Percentiles rank a stretch among this genome's conserved stretches.
These are phyloP conservation scores for Cubamyces sp. DNA, from an alignment of 768 basidiomycete genomes.

Conservation along the genomic window DNA sequence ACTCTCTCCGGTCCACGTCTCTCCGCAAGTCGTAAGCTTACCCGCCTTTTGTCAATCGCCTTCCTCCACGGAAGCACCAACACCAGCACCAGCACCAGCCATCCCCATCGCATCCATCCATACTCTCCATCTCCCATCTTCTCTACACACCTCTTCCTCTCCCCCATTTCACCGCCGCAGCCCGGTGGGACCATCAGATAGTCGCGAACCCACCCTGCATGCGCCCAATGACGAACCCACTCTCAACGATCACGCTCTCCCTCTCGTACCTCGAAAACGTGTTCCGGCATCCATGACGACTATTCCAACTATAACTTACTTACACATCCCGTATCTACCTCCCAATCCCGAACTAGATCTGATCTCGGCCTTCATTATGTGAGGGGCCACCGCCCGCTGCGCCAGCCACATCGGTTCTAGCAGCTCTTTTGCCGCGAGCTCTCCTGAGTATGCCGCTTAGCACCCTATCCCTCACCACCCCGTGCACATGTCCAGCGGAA, in stretches of 20 bases:
- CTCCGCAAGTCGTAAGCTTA: not conserved
- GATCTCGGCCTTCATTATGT: slow-evolving; percentile 20
- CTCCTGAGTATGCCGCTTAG: not conserved
- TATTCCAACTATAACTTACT: slow-evolving; percentile 10
- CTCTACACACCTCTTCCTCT: not conserved
- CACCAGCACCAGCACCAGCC: not conserved
- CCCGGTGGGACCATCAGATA: slow-evolving; percentile 11
- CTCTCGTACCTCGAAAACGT: slow-evolving; percentile 11
- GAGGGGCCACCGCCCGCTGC: not conserved
- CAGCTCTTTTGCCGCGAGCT: not conserved
- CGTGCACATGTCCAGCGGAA: not conserved
- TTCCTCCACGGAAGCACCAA: not conserved
- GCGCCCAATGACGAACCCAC: slow-evolving; percentile 2
- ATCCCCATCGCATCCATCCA: not conserved
- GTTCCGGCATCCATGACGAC: slow-evolving; percentile 26
- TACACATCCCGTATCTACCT: slow-evolving; percentile 11
- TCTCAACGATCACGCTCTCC: slow-evolving; percentile 12
- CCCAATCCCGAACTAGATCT: slow-evolving; percentile 15
- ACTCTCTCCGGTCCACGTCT: not conserved
- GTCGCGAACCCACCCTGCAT: slow-evolving; percentile 1
- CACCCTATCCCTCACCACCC: not conserved
- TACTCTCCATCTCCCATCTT: not conserved
- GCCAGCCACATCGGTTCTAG: slow-evolving; percentile 1
- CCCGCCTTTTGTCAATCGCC: not conserved
- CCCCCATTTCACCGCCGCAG: slow-evolving; percentile 2